Conservation (phyloP, 2,329 filamentous ascomycete species). For the Fusarium albosuccineum region DNA sequence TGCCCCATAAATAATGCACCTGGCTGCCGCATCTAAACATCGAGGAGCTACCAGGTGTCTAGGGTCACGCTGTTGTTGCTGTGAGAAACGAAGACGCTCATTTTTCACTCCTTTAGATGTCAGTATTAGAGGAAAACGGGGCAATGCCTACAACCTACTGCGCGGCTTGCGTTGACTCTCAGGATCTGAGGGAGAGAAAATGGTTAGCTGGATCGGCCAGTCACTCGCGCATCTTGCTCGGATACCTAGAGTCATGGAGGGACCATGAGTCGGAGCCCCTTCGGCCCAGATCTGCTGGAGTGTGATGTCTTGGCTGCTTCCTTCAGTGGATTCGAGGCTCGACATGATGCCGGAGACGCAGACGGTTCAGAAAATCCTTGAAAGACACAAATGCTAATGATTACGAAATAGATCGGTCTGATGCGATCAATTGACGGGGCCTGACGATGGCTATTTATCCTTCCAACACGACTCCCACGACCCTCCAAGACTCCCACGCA, state of each 20-base stretch:
- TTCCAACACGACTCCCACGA: neutral
- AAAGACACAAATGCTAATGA: neutral
- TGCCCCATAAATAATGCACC: neutral
- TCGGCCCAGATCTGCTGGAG: neutral
- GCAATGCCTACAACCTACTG: neutral
- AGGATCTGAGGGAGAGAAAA: neutral
- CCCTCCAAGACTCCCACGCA: neutral
- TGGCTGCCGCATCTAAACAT: neutral
- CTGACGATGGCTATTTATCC: slow-evolving; percentile 24
- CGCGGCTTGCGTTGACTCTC: neutral
- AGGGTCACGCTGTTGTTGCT: slow-evolving; percentile 8
- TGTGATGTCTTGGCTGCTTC: neutral
- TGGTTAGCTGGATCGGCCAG: neutral
- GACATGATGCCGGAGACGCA: slow-evolving; percentile 5
- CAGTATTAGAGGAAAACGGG: neutral
- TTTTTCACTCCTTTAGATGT: neutral
- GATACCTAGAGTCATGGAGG: neutral
- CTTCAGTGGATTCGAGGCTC: neutral
- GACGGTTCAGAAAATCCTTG: neutral
- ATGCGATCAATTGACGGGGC: neutral
- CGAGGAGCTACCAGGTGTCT: slow-evolving; percentile 18
- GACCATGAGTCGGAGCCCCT: neutral
- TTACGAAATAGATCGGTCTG: neutral
- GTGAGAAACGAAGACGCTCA: neutral
- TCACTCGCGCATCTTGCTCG: neutral